Percentiles rank a stretch among this genome's conserved stretches.
Evolutionary conservation across 129 eudicot species (phyloP).

Genomic region (Pittosporum tobira): DNA sequence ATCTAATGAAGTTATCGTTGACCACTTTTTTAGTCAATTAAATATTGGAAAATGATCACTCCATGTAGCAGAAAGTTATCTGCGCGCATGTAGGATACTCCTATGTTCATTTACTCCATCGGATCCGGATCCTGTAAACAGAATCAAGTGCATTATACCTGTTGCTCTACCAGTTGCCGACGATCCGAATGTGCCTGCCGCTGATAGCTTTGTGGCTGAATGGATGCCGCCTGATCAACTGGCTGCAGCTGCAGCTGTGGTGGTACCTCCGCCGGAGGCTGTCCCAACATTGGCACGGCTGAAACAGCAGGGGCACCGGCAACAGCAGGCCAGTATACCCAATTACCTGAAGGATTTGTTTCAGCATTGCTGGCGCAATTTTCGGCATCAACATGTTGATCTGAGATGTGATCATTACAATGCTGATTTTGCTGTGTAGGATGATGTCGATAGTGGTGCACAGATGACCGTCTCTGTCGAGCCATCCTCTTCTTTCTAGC

Average conservation of each 20-base stretch:
- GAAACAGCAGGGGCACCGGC: constrained; percentile 17
- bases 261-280: constrained; percentile 15
- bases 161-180: no score
- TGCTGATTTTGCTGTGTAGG: constrained; percentile 29
- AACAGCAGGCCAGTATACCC: constrained; percentile 61
- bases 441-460: constrained; percentile 43
- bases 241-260: constrained; percentile 16
- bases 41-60: no score
- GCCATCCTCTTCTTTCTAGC: constrained; percentile 97
- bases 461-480: constrained; percentile 46
- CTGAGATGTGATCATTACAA: constrained; percentile 18
- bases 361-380: constrained; percentile 21
- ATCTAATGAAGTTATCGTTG: no score
- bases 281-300: constrained; percentile 7
- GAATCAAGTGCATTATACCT: constrained; percentile 23
- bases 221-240: constrained; percentile 16
- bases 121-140: no score
- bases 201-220: constrained; percentile 18
- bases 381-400: constrained; percentile 28
- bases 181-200: constrained; percentile 29
- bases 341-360: constrained; percentile 28
- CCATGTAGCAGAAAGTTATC: no score
- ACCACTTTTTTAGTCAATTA: no score
- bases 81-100: no score
- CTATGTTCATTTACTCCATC: no score